Base-by-base conservation (phyloP, 345 rosid species). In the Eucalyptus fibrosa region DNA sequence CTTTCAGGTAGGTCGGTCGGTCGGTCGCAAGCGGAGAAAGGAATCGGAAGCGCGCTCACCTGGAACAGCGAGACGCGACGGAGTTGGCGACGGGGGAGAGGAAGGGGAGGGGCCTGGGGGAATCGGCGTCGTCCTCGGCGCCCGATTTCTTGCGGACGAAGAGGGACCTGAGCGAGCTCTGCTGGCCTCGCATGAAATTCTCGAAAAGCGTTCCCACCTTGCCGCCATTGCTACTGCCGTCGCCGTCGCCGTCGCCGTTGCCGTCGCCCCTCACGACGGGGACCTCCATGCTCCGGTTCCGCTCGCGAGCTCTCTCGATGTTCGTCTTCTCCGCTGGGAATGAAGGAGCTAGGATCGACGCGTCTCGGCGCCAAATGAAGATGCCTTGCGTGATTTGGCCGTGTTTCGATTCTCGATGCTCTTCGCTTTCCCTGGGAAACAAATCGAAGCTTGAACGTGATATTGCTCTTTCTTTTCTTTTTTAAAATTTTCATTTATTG, bases 31-130 rank as follows among this genome's bases (percentile, higher is more conserved):
- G 40, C 7, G 59, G 60, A 49, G 30, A 47, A 44, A n/a, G 23
- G 26, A n/a, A 86, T 45, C 42, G 87, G 34, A 49, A 86, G 65
- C 45, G 87, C 44, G 87, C 83, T 90, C 92, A 95, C 99, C 92
- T 94, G 93, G 99, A 94, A 90, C 97, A 97, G 91, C 98, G 98
- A 83, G 94, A 90, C 92, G 97, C 98, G 91, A 97, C 98, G 91
- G 98, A 95, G 89, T 97, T 96, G 82, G 99, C 98, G 91, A 96
- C 92, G 59, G 93, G 88, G 56, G 99, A 97, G 91, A 97, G 97
- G 92, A 94, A 97, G 86, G 98, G 99, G 65, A 97, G 93, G 32
- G 95, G 94, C 88, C 88, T 91, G 42, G 96, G 96, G 50, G 97
- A 95, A 90, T 89, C 92, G 21, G 88, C 77, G 50, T 89, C 93